Conservation (phyloP, 495 filamentous ascomycete genomes). For the Trichoderma reesei region DNA sequence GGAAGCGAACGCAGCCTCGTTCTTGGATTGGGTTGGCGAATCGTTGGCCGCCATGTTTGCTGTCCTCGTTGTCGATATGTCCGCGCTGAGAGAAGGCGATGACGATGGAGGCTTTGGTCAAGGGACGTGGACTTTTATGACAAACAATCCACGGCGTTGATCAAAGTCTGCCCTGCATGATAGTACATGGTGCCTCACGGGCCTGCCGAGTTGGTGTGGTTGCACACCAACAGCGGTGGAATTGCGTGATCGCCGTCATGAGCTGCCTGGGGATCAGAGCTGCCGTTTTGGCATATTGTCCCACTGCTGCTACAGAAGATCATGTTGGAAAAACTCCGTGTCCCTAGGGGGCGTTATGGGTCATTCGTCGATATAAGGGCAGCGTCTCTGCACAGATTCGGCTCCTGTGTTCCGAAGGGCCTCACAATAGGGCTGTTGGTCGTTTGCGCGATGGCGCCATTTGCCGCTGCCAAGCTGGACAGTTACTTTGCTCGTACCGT, state of each 20-base stretch:
- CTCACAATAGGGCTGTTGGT: no score
- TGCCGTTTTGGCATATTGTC: background rate
- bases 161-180: background rate
- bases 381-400: no score
- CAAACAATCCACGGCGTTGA: background rate
- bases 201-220: background rate
- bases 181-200: background rate
- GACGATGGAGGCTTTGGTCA: background rate
- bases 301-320: background rate
- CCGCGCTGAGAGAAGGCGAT: background rate
- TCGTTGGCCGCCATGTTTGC: background rate
- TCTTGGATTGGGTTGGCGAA: background rate
- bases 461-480: no score
- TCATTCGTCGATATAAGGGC: background rate
- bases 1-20: background rate
- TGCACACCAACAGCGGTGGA: conserved; percentile 6
- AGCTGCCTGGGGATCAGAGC: background rate
- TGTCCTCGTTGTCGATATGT: background rate
- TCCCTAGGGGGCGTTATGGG: background rate
- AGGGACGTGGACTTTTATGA: background rate
- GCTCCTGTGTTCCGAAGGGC: no score
- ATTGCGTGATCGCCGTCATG: background rate
- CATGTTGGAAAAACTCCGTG: background rate
- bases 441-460: no score
- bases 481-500: no score